A percentile compares a stretch with the other conserved stretches of the same genome.
These are phyloP conservation scores for Tetraselmis striata DNA, from an alignment of 139 green algal genomes.

Conservation along the genomic window DNA sequence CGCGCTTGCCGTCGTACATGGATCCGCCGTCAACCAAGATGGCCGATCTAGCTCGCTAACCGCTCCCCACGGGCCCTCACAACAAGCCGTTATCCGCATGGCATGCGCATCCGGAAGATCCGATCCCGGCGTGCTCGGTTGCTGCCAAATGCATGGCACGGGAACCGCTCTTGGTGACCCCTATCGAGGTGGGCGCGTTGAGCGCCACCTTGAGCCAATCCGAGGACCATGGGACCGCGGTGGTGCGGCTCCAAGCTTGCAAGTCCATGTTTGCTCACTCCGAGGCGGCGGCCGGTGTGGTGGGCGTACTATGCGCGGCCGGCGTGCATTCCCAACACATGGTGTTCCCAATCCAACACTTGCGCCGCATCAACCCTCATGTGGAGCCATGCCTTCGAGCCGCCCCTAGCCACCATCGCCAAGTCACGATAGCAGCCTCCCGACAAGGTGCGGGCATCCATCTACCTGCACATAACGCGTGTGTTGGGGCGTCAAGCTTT, in stretches of 20 bases:
- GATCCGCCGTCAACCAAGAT: constrained; percentile 71
- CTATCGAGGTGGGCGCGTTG: not conserved
- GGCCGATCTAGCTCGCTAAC: constrained; percentile 74
- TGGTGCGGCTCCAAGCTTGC: not conserved
- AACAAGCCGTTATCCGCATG: constrained; percentile 62
- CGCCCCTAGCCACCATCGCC: not conserved
- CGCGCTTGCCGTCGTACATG: constrained; percentile 17
- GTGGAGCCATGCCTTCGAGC: constrained; percentile 15
- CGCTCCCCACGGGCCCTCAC: constrained; percentile 75
- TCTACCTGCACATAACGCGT: not conserved
- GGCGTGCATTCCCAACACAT: not conserved
- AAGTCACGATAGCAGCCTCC: not conserved
- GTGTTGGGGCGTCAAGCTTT: not conserved
- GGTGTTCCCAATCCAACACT: constrained; percentile 31
- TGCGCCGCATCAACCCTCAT: constrained; percentile 47
- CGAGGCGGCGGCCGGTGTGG: constrained; percentile 50
- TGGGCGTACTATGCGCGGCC: constrained; percentile 40
- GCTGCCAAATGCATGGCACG: not conserved
- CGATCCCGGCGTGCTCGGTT: constrained; percentile 29
- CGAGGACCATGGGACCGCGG: constrained; percentile 20
- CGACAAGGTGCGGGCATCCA: not conserved
- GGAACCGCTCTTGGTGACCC: not conserved
- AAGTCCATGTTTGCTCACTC: constrained; percentile 13
- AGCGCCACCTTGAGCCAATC: not conserved
- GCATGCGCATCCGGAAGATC: constrained; percentile 15